Evolutionary conservation across 768 basidiomycete species (phyloP), one percentile per base, ranked within the genome.

Genomic region (Rossbeevera mucosa): DNA sequence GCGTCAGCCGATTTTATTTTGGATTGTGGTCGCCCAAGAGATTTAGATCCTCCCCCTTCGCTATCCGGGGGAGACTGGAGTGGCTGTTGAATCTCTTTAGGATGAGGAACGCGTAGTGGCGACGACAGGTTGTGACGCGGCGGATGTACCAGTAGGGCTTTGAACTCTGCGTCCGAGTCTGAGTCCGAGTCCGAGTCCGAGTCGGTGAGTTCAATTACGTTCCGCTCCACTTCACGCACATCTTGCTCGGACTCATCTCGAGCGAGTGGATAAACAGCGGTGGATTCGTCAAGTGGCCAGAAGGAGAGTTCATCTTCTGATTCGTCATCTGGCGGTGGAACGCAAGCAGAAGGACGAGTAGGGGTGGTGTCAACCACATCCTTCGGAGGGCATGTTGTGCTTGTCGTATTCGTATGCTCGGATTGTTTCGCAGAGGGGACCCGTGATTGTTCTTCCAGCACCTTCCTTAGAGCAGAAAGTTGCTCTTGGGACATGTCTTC

Each of bases 261-360:
- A 21, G 58, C 13, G 20, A 71, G 51, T 43, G 60, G 62, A 38
- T 72, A 69, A 25, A 80, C 60, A 44, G 64, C 64, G 42, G 69
- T 75, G 12, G 74, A 71, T 56, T 78, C 76, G 50, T 76, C 73
- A 33, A 63, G 60, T 22, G 71, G 64, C 74, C 76, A 78, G 41
- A 60, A 55, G 9, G 61, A 72, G 7, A 79, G 68, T 58, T 81
- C 80, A 51, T 80, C 80, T 18, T 79, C 79, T n/a, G 78, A 75
- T 22, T 71, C 69, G 22, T 64, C 59, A 7, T 73, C 63, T 4
- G 57, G 52, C 3, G 47, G 56, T 28, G 22, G 41, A 14, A 13
- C 44, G 24, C 43, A 41, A 40, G 49, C 28, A 21, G 59, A 48
- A 43, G 38, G 44, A 29, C 50, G 62, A 24, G 47, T 61, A 38